Evolutionary conservation across 306 rosid species (phyloP).

Genomic region (Quercus aquifolioides): DNA sequence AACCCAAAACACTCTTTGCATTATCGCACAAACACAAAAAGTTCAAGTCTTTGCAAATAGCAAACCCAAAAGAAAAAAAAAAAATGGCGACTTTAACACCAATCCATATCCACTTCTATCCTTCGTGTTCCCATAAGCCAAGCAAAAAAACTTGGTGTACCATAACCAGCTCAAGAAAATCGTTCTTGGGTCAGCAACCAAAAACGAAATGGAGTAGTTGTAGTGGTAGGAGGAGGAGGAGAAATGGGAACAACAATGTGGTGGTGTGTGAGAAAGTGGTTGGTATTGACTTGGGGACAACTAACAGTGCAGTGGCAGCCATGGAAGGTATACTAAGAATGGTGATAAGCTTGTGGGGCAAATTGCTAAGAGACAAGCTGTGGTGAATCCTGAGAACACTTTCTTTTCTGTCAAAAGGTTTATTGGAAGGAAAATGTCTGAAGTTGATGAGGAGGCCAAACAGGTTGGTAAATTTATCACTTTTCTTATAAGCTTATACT

Average conservation of each 20-base stretch:
- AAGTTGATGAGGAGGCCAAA: slow-evolving; percentile 86
- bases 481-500: too few species aligned
- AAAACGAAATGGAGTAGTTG: background rate
- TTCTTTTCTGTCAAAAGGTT: slow-evolving; percentile 90
- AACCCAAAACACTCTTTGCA: too few species aligned
- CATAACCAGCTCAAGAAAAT: too few species aligned
- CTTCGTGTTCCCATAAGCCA: background rate
- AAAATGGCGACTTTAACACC: background rate
- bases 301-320: slow-evolving; percentile 81
- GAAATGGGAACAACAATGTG: slow-evolving; percentile 32
- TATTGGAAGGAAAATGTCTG: slow-evolving; percentile 85
- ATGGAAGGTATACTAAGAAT: slow-evolving; percentile 88
- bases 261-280: slow-evolving; percentile 79
- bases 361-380: slow-evolving; percentile 92
- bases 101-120: background rate
- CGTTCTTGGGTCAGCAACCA: background rate
- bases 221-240: background rate
- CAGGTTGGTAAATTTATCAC: slow-evolving; percentile 28
- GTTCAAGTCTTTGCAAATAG: too few species aligned
- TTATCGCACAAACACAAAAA: too few species aligned
- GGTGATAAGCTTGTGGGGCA: slow-evolving; percentile 87
- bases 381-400: slow-evolving; percentile 82
- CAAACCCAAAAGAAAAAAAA: background rate
- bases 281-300: slow-evolving; percentile 79
- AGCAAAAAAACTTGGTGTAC: background rate